Percentiles rank a stretch among this genome's conserved stretches.
Evolutionary conservation across 345 rosid species (phyloP).

Genomic region (Eucalyptus lansdowneana): DNA sequence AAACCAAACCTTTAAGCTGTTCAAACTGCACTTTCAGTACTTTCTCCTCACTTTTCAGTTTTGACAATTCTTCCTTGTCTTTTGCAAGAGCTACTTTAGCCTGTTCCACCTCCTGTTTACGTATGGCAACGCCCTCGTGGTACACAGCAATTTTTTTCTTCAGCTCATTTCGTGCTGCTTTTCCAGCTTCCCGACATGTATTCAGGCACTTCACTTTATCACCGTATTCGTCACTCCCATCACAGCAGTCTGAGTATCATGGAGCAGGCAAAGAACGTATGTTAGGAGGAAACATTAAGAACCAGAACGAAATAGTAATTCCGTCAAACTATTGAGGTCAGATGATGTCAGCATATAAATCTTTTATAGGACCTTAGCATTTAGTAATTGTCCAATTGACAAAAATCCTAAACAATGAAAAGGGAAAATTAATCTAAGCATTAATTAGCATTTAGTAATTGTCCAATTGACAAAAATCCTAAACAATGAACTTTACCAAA

Average conservation of each 20-base stretch:
- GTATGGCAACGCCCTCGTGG: slow-evolving; percentile 43
- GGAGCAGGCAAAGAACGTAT: neutral
- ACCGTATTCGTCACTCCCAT: slow-evolving; percentile 95
- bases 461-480: neutral
- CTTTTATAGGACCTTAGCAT: neutral
- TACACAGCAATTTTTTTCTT: slow-evolving; percentile 55
- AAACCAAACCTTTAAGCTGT: slow-evolving; percentile 60
- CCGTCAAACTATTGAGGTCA: neutral
- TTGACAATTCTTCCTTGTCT: slow-evolving; percentile 58
- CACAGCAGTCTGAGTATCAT: slow-evolving; percentile 75
- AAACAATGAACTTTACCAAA: too few species aligned
- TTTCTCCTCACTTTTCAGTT: slow-evolving; percentile 70
- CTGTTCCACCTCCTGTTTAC: slow-evolving; percentile 39
- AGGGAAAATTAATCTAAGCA: neutral
- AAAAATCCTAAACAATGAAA: neutral
- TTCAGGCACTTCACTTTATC: slow-evolving; percentile 59
- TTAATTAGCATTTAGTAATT: neutral
- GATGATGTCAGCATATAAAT: neutral
- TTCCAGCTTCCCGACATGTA: slow-evolving; percentile 94
- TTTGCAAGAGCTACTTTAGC: slow-evolving; percentile 55
- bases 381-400: neutral
- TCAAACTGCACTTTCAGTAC: slow-evolving; percentile 60
- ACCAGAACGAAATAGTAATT: neutral
- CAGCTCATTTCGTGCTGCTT: slow-evolving; percentile 67
- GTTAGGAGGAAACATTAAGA: neutral